phyloP scores from a whole-genome alignment of 352 stramenopile species.

The Phytophthora vignae region DNA sequence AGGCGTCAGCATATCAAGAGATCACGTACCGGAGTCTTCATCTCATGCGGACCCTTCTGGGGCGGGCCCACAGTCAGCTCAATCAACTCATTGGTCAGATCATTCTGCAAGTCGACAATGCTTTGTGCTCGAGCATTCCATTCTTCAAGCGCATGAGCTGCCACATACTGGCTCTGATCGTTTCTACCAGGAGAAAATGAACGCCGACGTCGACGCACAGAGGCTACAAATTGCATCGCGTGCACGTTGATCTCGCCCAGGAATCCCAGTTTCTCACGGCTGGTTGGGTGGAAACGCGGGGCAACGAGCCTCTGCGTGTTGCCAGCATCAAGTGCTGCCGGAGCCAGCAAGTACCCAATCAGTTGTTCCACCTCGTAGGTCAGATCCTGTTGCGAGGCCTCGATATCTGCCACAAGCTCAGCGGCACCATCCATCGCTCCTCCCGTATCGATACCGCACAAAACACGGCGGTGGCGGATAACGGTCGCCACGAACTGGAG shows the following conservation, averaged over 20 bases:
- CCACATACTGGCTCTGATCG: neutral
- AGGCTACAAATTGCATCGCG: neutral
- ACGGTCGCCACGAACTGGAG: neutral
- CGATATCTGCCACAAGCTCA: neutral
- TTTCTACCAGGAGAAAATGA: neutral
- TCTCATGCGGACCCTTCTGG: neutral
- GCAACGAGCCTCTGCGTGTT: neutral
- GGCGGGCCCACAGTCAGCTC: neutral
- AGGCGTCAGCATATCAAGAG: too few relatives aligned
- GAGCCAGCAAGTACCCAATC: neutral
- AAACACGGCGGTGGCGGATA: neutral
- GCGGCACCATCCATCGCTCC: neutral
- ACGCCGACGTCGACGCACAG: neutral
- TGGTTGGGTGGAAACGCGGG: neutral
- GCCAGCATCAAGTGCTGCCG: neutral
- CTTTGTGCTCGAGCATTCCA: neutral
- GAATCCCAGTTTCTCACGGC: neutral
- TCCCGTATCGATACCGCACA: neutral
- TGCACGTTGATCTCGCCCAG: neutral
- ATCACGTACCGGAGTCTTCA: neutral
- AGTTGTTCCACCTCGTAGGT: neutral
- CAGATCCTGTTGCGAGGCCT: neutral
- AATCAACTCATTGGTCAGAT: neutral
- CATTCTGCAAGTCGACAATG: neutral
- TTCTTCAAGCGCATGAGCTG: neutral